Percentiles rank a stretch among this genome's conserved stretches.
Evolutionary conservation across 345 rosid genomes (phyloP).

Genomic region (sweet orange (Citrus sinensis)): DNA sequence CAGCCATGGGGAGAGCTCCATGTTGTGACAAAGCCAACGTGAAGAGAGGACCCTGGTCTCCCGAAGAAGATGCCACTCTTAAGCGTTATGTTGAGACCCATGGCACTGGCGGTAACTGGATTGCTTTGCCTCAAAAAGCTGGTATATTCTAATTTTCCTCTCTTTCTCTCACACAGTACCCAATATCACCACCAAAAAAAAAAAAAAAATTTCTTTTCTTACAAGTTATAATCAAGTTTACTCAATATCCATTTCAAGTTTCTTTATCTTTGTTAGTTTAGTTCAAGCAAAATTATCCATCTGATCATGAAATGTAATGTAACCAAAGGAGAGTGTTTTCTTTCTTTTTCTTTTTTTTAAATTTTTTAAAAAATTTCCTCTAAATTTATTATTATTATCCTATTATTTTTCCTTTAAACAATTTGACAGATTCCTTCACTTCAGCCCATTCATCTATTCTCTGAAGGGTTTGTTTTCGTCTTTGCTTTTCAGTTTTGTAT

Average conservation of each 20-base stretch:
- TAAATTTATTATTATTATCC: no score
- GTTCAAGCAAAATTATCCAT: neutral
- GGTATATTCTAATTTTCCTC: slow-evolving; percentile 25
- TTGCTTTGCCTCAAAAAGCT: slow-evolving; percentile 57
- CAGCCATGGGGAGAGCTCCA: slow-evolving; percentile 58
- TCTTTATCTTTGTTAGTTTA: neutral
- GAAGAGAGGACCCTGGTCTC: slow-evolving; percentile 72
- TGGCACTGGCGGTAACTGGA: slow-evolving; percentile 58
- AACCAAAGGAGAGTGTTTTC: neutral
- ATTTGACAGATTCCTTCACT: neutral
- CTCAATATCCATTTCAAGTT: neutral
- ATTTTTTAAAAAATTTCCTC: no score
- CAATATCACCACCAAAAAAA: neutral
- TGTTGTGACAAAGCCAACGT: slow-evolving; percentile 63
- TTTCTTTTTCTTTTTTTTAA: no score
- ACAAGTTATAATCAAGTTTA: neutral
- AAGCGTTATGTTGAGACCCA: slow-evolving; percentile 34
- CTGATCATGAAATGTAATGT: neutral
- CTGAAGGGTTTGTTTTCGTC: neutral
- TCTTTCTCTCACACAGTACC: neutral
- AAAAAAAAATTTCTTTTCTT: neutral
- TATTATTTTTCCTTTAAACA: neutral
- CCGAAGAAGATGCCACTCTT: slow-evolving; percentile 60
- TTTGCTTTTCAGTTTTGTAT: neutral
- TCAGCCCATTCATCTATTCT: neutral